Conservation (phyloP, 768 basidiomycete genomes). For the Chlorophyllum brunneum region DNA sequence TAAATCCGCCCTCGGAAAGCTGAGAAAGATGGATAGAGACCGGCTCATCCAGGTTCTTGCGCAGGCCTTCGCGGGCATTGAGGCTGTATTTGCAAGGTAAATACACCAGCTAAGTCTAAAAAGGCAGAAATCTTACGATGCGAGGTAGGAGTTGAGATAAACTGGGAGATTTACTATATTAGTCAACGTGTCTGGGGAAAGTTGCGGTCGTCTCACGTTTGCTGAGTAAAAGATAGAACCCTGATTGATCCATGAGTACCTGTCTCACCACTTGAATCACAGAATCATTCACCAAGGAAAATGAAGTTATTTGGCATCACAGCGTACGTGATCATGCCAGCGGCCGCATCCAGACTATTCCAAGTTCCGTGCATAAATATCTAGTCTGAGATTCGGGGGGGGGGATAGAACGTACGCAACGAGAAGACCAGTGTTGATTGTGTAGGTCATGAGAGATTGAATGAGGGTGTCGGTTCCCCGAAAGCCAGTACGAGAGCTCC, state of each 20-base stretch:
- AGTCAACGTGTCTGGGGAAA: background rate
- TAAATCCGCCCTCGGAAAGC: constrained; percentile 20
- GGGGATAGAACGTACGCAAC: constrained; percentile 32
- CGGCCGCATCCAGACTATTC: constrained; percentile 39
- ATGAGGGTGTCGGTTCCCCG: constrained; percentile 50
- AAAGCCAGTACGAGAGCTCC: constrained; percentile 49
- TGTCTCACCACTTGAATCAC: background rate
- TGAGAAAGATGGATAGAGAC: constrained; percentile 43
- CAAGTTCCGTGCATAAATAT: background rate
- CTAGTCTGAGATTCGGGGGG: background rate
- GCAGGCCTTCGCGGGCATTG: constrained; percentile 42
- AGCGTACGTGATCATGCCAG: constrained; percentile 43
- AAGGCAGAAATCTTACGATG: constrained; percentile 25
- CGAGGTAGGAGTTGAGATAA: constrained; percentile 55
- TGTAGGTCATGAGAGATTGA: constrained; percentile 43
- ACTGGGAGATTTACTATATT: constrained; percentile 27
- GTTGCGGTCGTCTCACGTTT: constrained; percentile 35
- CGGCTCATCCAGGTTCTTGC: constrained; percentile 28
- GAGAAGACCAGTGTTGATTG: constrained; percentile 51
- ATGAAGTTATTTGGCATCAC: constrained; percentile 54
- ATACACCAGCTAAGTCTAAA: background rate
- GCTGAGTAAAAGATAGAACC: constrained; percentile 48
- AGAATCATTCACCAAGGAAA: constrained; percentile 42
- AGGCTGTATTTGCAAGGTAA: constrained; percentile 26
- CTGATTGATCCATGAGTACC: constrained; percentile 18